Evolutionary conservation across 768 basidiomycete species (phyloP), one percentile per base, ranked within the genome.

Genomic region (Piloderma croceum): DNA sequence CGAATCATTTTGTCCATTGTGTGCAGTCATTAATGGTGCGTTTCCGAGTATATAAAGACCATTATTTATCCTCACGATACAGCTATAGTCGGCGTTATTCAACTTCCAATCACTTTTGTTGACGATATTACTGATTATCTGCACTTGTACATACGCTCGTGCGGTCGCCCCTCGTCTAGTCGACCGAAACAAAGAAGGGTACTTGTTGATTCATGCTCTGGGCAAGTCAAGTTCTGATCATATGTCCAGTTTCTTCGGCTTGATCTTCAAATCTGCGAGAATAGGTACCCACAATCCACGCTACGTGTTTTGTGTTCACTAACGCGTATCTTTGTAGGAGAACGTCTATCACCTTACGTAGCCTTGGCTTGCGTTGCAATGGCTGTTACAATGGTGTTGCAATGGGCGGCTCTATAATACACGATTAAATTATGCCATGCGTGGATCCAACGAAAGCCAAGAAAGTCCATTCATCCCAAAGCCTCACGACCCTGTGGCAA

Each of bases 151-250:
- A 3, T 99, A 98, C 62, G 76, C 93, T 11, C 81, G 96, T 33
- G 82, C 89, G 0, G 83, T 93, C 12, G 83, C 89, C 3, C 96
- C 96, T 9, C 75, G 89, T 19, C 69, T 98, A 4, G 74, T 98
- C 10, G 96, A 99, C 62, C 72, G 86, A 49, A 97, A 98, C 62
- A 91, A 92, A 64, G 75, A 90, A 63, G 94, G 96, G 94, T 94
- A 51, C 49, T 76, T 48, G 19, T 38, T 25, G 31, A 18, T 20
- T 23, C 20, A 36, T 19, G 23, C 12, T 36, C 13, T 6, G 17
- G n/a, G 20, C 19, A n/a, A n/a, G n/a, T n/a, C n/a, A n/a, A n/a
- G 17, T 37, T 44, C 39, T 40, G 33, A 44, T 43, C 19, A 9
- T 24, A 19, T 13, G 12, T 25, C 4, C 41, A 98, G 94, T 4